Evolutionary conservation across 1,284 basidiomycete species (phyloP).

Genomic region (Ganoderma lingzhi): DNA sequence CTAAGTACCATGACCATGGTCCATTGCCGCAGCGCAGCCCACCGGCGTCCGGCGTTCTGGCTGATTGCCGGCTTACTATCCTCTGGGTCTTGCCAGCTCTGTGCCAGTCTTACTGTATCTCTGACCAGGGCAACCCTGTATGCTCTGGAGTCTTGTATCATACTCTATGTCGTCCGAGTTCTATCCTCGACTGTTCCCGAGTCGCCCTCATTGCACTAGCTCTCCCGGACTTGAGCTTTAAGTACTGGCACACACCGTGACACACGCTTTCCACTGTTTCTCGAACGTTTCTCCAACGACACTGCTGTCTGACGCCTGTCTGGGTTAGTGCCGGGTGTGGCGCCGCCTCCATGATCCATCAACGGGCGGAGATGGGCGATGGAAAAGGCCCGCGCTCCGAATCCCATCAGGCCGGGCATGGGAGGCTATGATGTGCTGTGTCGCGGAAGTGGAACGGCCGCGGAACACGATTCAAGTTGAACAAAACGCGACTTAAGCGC

Average conservation of each 20-base stretch:
- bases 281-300: background rate
- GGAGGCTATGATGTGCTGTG: background rate
- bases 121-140: too few species aligned
- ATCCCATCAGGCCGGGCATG: background rate
- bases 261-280: background rate
- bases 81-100: too few species aligned
- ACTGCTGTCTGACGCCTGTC: background rate
- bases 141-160: too few species aligned
- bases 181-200: background rate
- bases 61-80: background rate
- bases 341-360: slow-evolving; percentile 6
- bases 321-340: background rate
- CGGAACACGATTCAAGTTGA: background rate
- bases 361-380: background rate
- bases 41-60: background rate
- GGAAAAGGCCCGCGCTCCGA: background rate
- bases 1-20: too few species aligned
- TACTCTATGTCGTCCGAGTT: too few species aligned
- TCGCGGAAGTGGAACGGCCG: background rate
- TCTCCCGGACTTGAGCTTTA: background rate
- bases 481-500: background rate
- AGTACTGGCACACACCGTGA: background rate
- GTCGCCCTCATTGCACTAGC: background rate
- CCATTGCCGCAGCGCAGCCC: background rate
- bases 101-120: too few species aligned